A percentile compares a stretch with the other conserved stretches of the same genome.
Evolutionary conservation across 176 grass and related monocot species (phyloP).

Genomic region (Secale cereale): DNA sequence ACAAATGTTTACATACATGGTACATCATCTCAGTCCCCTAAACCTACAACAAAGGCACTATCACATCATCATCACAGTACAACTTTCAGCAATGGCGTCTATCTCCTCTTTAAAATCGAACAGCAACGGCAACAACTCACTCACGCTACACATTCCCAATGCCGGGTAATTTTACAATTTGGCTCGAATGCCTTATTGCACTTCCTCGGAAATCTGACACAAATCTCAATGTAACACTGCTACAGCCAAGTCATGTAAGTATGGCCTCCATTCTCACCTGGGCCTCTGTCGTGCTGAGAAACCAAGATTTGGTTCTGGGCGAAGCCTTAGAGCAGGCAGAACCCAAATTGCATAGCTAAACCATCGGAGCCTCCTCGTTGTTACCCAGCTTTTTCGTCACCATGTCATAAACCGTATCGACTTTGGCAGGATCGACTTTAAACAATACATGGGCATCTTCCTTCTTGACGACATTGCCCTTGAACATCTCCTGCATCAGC

Average conservation of each 20-base stretch:
- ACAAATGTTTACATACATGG: slow-evolving; percentile 35
- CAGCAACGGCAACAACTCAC: slow-evolving; percentile 27
- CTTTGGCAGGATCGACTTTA: slow-evolving; percentile 79
- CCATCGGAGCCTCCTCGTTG: slow-evolving; percentile 44
- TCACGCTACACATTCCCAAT: slow-evolving; percentile 36
- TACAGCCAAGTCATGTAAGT: slow-evolving; percentile 19
- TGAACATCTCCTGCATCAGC: slow-evolving; percentile 81
- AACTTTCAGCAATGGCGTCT: background rate
- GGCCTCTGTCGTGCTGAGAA: background rate
- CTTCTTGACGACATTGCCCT: slow-evolving; percentile 76
- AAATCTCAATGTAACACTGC: slow-evolving; percentile 23
- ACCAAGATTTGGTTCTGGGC: background rate
- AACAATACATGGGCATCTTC: slow-evolving; percentile 81
- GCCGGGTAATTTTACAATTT: slow-evolving; percentile 38
- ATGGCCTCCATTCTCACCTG: background rate
- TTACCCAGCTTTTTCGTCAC: slow-evolving; percentile 83
- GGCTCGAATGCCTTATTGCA: slow-evolving; percentile 34
- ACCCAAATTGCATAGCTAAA: slow-evolving; percentile 29
- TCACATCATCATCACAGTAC: background rate
- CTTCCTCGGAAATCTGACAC: slow-evolving; percentile 19
- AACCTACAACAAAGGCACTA: slow-evolving; percentile 18
- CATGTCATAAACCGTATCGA: slow-evolving; percentile 86
- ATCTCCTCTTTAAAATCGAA: too few species aligned
- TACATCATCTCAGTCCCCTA: slow-evolving; percentile 24
- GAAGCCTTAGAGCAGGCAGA: background rate